phyloP scores from a whole-genome alignment of 352 stramenopile genomes.

The Phytophthora aleatoria region DNA sequence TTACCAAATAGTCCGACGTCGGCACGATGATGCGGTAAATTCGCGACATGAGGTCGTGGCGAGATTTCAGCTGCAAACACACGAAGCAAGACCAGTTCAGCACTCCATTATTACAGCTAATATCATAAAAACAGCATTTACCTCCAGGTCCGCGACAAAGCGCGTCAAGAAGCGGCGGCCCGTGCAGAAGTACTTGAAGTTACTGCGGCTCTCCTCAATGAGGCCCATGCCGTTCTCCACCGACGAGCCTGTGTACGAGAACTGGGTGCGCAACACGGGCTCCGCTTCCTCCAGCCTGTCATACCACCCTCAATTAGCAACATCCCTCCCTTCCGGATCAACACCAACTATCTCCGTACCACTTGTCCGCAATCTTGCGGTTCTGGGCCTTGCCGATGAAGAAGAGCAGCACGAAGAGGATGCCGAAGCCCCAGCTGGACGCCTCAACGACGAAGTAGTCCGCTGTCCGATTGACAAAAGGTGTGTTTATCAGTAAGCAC shows the following conservation, averaged over 20 bases:
- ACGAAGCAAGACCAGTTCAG: constrained; percentile 2
- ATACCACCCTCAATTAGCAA: not conserved
- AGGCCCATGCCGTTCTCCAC: constrained; percentile 62
- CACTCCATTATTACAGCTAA: not conserved
- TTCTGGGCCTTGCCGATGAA: constrained; percentile 74
- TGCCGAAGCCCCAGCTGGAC: constrained; percentile 45
- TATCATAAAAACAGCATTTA: constrained; percentile 14
- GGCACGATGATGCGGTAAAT: constrained; percentile 55
- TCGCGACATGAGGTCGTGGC: constrained; percentile 69
- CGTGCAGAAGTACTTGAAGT: constrained; percentile 89
- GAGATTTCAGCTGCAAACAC: constrained; percentile 44
- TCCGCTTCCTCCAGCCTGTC: constrained; percentile 68
- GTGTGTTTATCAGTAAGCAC: not conserved
- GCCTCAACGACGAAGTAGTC: constrained; percentile 58
- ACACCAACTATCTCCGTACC: constrained; percentile 33
- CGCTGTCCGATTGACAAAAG: constrained; percentile 30
- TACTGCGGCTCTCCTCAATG: constrained; percentile 73
- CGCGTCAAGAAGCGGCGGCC: constrained; percentile 78
- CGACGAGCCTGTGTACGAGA: constrained; percentile 75
- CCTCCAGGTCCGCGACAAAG: constrained; percentile 69
- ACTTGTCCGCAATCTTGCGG: constrained; percentile 65
- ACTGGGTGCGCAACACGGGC: constrained; percentile 67
- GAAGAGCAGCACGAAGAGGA: constrained; percentile 64
- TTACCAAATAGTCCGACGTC: constrained; percentile 58
- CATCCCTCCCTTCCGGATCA: not conserved